A percentile compares a stretch with the other conserved stretches of the same genome.
These are phyloP conservation scores for Pichia scutulata DNA, from an alignment of 805 yeast species.

Conservation along the genomic window DNA sequence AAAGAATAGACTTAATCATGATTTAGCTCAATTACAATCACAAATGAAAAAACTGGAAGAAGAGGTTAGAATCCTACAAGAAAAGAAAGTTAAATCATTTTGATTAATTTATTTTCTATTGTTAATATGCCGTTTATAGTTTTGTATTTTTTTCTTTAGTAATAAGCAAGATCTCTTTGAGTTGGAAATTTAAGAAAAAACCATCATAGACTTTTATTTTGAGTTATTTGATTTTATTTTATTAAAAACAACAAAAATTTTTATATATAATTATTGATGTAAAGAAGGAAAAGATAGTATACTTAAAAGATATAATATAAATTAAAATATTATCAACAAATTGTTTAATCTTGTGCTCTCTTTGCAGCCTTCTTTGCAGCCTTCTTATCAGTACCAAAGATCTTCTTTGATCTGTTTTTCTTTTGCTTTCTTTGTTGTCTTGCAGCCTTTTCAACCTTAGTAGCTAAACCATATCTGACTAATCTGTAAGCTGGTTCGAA, in stretches of 20 bases:
- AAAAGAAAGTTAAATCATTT: constrained; percentile 36
- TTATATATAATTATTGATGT: neutral
- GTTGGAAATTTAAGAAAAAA: no score
- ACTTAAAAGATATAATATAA: neutral
- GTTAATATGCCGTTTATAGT: neutral
- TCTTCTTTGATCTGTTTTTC: constrained; percentile 99
- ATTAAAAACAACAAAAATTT: neutral
- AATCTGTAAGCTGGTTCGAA: constrained; percentile 99
- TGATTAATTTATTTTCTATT: neutral
- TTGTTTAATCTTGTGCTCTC: constrained; percentile 74
- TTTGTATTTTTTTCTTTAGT: constrained; percentile 1
- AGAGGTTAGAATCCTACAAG: constrained; percentile 56
- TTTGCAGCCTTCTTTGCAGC: constrained; percentile 88
- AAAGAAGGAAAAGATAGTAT: neutral
- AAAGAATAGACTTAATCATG: constrained; percentile 88
- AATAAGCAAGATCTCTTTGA: no score
- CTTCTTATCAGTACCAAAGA: constrained; percentile 96
- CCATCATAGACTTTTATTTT: no score
- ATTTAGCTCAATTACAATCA: constrained; percentile 80
- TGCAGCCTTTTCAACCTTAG: constrained; percentile 92
- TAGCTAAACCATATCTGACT: constrained; percentile 97
- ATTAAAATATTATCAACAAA: neutral
- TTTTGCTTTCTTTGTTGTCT: constrained; percentile 99
- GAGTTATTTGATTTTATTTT: constrained; percentile 3
- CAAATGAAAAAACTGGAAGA: constrained; percentile 70